Base-by-base conservation (phyloP, 371 early-diverging fungal species). In the Batkoa obscura region DNA sequence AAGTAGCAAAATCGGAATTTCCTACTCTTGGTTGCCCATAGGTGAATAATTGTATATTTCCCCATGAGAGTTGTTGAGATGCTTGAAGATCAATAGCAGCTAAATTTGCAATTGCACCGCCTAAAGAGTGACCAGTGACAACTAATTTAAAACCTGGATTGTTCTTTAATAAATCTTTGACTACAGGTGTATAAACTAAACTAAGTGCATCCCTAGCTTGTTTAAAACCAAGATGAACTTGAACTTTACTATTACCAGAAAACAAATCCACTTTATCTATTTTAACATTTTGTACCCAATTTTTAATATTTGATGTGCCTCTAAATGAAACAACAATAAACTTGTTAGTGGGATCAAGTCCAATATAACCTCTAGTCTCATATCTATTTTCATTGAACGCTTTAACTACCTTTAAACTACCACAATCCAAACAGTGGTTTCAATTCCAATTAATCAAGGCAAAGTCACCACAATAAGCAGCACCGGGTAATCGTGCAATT, bases 261-360 rank as follows among this genome's bases (percentile, higher is more conserved):
- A 9, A 30, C 8, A 32, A 31, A 23, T 33, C 23, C 8, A 31
- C 33, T 4, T 32, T 8, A 3, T 15, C 8, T n/a, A 55, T 1
- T 8, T 55, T 53, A 4, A 53, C 17, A 39, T 53, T 53, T 34
- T 17, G 17, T 12, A 53, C 38, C 53, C 53, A 53, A 23, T 53
- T 53, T 9, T 38, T 23, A 4, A 53, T 39, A 34, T 53, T 53
- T n/a, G 8, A 39, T 17, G 37, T n/a, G 23, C 53, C 53, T 2
- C 53, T 3, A 17, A 53, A 39, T 2, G 53, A 34, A n/a, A 53
- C 10, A 39, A 53, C 38, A 39, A 53, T 53, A 2, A 39, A 39
- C 34, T 53, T 53, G 6, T 15, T 15, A 12, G 17, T 53, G 38
- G 35, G 53, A n/a, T 53, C 53, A 12, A 53, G n/a, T 2, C 38